A percentile compares a stretch with the other conserved stretches of the same genome.
Conservation (phyloP, 768 basidiomycete species). For the Boletus fagicola region DNA sequence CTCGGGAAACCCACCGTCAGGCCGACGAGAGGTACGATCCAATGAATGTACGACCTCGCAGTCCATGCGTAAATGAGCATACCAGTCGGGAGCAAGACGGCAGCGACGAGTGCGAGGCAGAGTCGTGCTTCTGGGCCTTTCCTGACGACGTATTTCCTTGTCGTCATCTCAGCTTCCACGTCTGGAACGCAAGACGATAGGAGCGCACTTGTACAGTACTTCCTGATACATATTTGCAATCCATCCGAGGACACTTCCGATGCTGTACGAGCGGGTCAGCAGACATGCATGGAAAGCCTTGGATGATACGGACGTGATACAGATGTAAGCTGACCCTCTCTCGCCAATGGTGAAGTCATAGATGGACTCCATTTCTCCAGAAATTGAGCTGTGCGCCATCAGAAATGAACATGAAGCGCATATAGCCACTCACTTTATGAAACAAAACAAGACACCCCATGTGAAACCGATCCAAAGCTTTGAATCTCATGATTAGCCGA, state of each 20-base stretch:
- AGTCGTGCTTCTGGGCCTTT: constrained; percentile 59
- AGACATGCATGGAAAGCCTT: too few relatives aligned
- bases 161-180: constrained; percentile 7
- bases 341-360: constrained; percentile 61
- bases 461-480: constrained; percentile 73
- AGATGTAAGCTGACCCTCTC: constrained; percentile 57
- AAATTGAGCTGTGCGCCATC: constrained; percentile 45
- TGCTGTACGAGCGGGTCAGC: constrained; percentile 34
- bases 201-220: constrained; percentile 44
- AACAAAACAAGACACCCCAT: constrained; percentile 73
- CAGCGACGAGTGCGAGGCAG: constrained; percentile 54
- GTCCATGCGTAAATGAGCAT: constrained; percentile 78
- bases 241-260: constrained; percentile 55
- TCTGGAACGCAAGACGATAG: neutral
- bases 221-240: constrained; percentile 48
- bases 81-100: constrained; percentile 51
- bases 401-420: neutral
- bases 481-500: neutral
- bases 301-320: constrained; percentile 46
- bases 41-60: constrained; percentile 50
- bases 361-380: constrained; percentile 52
- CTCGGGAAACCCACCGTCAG: constrained; percentile 21
- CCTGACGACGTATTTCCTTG: constrained; percentile 28
- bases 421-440: constrained; percentile 50
- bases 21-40: constrained; percentile 47